A percentile compares a stretch with the other conserved stretches of the same genome.
Conservation (phyloP, 805 yeast species). For the Hanseniaspora singularis region DNA sequence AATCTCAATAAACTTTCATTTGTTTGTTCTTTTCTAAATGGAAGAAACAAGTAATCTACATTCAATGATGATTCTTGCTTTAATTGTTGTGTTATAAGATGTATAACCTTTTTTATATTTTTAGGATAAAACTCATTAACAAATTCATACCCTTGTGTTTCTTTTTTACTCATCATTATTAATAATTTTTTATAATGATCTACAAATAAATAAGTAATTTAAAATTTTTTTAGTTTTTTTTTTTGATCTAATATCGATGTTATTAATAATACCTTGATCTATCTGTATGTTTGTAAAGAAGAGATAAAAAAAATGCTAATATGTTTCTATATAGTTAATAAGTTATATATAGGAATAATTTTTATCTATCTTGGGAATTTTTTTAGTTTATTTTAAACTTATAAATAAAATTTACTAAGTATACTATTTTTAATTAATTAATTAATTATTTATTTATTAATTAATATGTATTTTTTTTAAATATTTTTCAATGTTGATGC, state of each 20-base stretch:
- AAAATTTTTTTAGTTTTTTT: neutral
- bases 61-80: conserved; percentile 52
- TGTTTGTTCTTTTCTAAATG: conserved; percentile 60
- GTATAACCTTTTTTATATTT: conserved; percentile 55
- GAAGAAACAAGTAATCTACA: conserved; percentile 62
- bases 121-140: conserved; percentile 47
- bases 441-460: no score
- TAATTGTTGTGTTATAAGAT: conserved; percentile 57
- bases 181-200: neutral
- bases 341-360: no score
- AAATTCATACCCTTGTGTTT: conserved; percentile 21
- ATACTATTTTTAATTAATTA: no score
- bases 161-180: neutral
- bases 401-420: no score
- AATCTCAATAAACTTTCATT: conserved; percentile 49
- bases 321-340: no score
- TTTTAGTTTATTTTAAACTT: no score
- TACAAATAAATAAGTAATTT: neutral
- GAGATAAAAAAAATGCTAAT: neutral
- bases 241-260: neutral
- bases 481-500: no score
- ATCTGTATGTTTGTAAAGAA: neutral
- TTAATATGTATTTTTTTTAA: no score
- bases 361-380: no score
- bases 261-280: no score